Evolutionary conservation across 352 stramenopile genomes (phyloP).

Genomic region (Globisporangium perplexum): DNA sequence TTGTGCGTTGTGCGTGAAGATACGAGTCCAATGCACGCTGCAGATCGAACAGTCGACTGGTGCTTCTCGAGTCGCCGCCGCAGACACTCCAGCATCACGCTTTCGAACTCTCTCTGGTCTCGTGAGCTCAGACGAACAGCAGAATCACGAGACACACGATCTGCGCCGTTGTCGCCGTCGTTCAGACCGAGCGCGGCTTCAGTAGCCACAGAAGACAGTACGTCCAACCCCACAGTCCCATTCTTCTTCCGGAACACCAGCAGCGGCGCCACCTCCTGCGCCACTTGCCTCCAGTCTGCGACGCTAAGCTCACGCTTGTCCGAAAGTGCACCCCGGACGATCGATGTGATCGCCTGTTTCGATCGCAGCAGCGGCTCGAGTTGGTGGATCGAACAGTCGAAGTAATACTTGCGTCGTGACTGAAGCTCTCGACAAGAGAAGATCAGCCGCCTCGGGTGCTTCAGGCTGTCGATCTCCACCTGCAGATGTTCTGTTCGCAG

Average conservation of each 20-base stretch:
- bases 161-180: background rate
- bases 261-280: slow-evolving; percentile 13
- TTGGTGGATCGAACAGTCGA: slow-evolving; percentile 37
- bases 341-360: background rate
- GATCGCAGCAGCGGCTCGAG: slow-evolving; percentile 14
- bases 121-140: background rate
- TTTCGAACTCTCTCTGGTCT: slow-evolving; percentile 4
- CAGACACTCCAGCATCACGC: slow-evolving; percentile 5
- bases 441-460: slow-evolving; percentile 31
- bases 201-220: background rate
- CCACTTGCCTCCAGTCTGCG: slow-evolving; percentile 22
- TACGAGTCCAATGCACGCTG: slow-evolving; percentile 6
- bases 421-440: slow-evolving; percentile 52
- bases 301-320: slow-evolving; percentile 6
- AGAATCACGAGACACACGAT: background rate
- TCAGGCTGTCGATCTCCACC: slow-evolving; percentile 35
- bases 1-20: background rate
- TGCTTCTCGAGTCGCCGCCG: slow-evolving; percentile 36
- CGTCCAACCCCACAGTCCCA: slow-evolving; percentile 11
- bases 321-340: background rate
- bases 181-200: background rate
- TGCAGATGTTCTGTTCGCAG: slow-evolving; percentile 26
- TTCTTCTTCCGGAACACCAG: slow-evolving; percentile 34
- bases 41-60: slow-evolving; percentile 23
- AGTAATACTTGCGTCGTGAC: slow-evolving; percentile 33